These are phyloP conservation scores for Ustilago sp. DNA, from an alignment of 1,284 basidiomycete species.

Conservation along the genomic window DNA sequence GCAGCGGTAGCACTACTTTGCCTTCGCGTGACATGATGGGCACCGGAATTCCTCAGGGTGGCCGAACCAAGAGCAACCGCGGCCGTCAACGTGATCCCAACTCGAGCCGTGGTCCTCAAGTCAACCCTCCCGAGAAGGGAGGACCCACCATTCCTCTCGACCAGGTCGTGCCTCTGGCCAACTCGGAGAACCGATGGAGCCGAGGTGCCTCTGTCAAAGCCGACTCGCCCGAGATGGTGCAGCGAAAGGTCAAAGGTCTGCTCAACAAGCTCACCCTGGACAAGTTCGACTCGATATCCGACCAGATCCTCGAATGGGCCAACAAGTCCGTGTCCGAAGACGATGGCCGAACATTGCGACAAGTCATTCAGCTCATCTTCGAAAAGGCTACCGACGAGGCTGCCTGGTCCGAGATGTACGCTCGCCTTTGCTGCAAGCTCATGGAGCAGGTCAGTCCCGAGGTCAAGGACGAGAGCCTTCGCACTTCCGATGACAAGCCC, in stretches of 20 bases:
- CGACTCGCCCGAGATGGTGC: constrained; percentile 84
- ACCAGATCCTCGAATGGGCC: constrained; percentile 92
- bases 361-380: constrained; percentile 94
- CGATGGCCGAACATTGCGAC: constrained; percentile 91
- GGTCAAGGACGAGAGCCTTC: constrained; percentile 80
- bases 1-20: constrained; percentile 65
- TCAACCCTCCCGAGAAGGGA: constrained; percentile 69
- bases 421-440: constrained; percentile 91
- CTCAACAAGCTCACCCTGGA: constrained; percentile 98
- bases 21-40: constrained; percentile 69
- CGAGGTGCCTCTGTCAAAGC: constrained; percentile 62
- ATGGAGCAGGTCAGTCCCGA: constrained; percentile 87
- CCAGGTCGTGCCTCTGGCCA: constrained; percentile 79
- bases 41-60: constrained; percentile 64
- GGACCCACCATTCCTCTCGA: constrained; percentile 72
- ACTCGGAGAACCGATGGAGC: constrained; percentile 85
- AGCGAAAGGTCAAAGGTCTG: constrained; percentile 90
- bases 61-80: constrained; percentile 65
- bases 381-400: constrained; percentile 97
- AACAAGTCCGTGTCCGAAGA: constrained; percentile 93
- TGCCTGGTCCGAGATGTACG: constrained; percentile 96
- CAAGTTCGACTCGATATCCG: constrained; percentile 93
- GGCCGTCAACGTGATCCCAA: constrained; percentile 65
- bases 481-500: constrained; percentile 81
- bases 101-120: constrained; percentile 56